These are phyloP conservation scores for Odonthalia washingtoniensis DNA, from an alignment of 31 red algal species.

Conservation along the genomic window DNA sequence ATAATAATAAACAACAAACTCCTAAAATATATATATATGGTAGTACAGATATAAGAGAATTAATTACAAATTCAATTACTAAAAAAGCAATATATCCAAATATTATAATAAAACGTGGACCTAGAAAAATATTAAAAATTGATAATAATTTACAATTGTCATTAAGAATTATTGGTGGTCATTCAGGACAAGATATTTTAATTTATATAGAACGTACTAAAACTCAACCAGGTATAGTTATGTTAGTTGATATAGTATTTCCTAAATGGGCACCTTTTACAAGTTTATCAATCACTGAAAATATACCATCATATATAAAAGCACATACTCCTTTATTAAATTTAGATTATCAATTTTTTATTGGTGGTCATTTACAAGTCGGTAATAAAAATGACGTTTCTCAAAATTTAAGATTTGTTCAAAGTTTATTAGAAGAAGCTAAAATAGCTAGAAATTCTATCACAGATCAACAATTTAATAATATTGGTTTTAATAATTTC, in stretches of 20 bases:
- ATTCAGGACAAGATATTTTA: constrained; percentile 50
- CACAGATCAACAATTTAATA: too few relatives aligned
- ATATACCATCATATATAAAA: constrained; percentile 35
- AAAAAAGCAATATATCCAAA: constrained; percentile 41
- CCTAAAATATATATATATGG: constrained; percentile 45
- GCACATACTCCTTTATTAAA: constrained; percentile 46
- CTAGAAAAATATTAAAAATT: constrained; percentile 17
- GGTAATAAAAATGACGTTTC: constrained; percentile 46
- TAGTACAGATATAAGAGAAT: neutral
- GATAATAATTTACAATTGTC: constrained; percentile 33
- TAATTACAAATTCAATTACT: constrained; percentile 17
- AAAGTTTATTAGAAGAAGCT: constrained; percentile 56
- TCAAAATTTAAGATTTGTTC: constrained; percentile 33
- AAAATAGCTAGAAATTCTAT: too few relatives aligned
- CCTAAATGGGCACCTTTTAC: constrained; percentile 60
- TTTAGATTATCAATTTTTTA: constrained; percentile 47
- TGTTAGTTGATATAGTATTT: constrained; percentile 71
- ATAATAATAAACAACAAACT: too few relatives aligned
- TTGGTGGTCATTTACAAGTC: constrained; percentile 64
- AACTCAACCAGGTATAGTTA: constrained; percentile 26
- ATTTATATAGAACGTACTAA: constrained; percentile 48
- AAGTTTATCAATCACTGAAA: constrained; percentile 51
- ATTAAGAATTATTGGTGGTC: constrained; percentile 48
- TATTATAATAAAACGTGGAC: constrained; percentile 24
- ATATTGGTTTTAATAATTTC: too few relatives aligned